phyloP scores from a whole-genome alignment of 345 rosid genomes.

The Hevea brasiliensis region DNA sequence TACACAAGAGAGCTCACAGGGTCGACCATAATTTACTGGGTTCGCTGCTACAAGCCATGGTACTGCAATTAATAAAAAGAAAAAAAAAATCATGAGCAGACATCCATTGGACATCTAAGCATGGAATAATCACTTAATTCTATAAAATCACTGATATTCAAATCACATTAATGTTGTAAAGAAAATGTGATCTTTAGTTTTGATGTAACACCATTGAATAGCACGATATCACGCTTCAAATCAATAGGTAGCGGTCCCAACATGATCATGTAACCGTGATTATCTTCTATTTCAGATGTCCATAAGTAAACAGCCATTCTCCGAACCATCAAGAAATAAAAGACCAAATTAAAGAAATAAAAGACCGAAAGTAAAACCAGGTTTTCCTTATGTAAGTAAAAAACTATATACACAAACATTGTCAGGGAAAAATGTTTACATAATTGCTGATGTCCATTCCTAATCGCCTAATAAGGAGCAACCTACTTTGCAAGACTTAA shows the following conservation, averaged over 20 bases:
- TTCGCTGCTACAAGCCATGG: conserved; percentile 99
- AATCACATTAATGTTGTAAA: not conserved
- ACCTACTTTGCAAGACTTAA: not conserved
- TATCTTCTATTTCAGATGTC: not conserved
- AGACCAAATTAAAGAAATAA: not conserved
- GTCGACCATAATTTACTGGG: conserved; percentile 96
- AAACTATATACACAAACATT: no score
- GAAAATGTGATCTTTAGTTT: not conserved
- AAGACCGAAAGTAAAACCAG: not conserved
- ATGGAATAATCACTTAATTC: not conserved
- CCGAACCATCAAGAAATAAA: not conserved
- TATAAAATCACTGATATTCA: not conserved
- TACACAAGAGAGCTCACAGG: conserved; percentile 90
- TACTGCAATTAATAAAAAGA: conserved; percentile 48
- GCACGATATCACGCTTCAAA: not conserved
- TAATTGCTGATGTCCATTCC: no score
- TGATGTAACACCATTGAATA: not conserved
- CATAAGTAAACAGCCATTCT: not conserved
- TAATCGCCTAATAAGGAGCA: not conserved
- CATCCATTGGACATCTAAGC: not conserved
- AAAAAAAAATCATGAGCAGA: conserved; percentile 4
- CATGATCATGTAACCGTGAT: not conserved
- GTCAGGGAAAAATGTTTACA: not conserved
- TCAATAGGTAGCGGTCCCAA: not conserved
- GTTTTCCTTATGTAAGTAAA: no score